These are phyloP conservation scores for Zygoascus hellenicus DNA, from an alignment of 1,139 yeast genomes.

Conservation along the genomic window DNA sequence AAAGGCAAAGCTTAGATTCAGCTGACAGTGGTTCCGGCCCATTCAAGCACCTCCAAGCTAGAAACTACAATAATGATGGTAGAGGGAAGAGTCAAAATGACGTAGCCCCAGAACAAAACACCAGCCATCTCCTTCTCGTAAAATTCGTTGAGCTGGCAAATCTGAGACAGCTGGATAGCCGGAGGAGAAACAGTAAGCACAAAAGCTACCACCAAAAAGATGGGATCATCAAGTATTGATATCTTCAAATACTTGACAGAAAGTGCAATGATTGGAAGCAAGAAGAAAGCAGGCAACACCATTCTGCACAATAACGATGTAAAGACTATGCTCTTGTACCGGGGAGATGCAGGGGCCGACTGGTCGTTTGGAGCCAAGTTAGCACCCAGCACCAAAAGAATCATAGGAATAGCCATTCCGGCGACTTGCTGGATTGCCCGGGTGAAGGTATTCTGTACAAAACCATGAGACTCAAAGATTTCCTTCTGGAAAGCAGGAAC, in stretches of 20 bases:
- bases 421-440: constrained; percentile 76
- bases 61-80: constrained; percentile 67
- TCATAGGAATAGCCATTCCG: constrained; percentile 79
- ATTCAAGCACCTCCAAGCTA: constrained; percentile 58
- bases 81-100: constrained; percentile 68
- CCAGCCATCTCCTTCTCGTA: constrained; percentile 82
- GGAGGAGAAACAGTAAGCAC: constrained; percentile 76
- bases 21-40: constrained; percentile 33
- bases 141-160: constrained; percentile 68
- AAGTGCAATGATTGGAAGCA: constrained; percentile 63
- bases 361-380: constrained; percentile 38
- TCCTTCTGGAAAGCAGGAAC: constrained; percentile 61
- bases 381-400: constrained; percentile 57
- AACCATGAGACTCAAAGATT: constrained; percentile 58
- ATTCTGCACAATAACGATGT: constrained; percentile 70
- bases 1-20: neutral
- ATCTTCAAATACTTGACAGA: constrained; percentile 59
- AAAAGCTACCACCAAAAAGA: constrained; percentile 70
- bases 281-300: constrained; percentile 64
- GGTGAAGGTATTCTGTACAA: constrained; percentile 71
- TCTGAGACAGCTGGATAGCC: constrained; percentile 77
- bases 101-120: constrained; percentile 84
- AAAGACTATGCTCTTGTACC: constrained; percentile 52
- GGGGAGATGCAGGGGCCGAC: constrained; percentile 43
- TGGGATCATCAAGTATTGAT: constrained; percentile 78